Evolutionary conservation across 164 flowering plant species (phyloP), one percentile per base, ranked within the genome.

Genomic region (Annona cherimola): DNA sequence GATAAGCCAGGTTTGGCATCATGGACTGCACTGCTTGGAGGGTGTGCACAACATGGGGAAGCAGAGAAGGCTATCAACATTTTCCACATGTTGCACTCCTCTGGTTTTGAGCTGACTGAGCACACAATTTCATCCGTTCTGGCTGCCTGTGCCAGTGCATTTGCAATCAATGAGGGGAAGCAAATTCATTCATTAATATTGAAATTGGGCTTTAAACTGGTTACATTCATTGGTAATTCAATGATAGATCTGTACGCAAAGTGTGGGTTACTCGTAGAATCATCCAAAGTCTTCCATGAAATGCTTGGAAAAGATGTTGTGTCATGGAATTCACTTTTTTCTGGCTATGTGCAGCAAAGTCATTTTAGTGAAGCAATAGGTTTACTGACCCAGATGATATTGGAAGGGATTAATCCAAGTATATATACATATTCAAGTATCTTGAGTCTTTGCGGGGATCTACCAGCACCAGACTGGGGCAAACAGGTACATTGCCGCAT

Each of bases 11-110:
- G 76, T n/a, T 74, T 81, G 69, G 70, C 81, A 26, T 73, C 84
- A 0, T 85, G 83, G 83, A 80, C 83, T 70, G 78, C 88, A 5
- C 61, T 83, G 9, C 77, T 85, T 39, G 84, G 84, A 55, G 88
- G 84, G 39, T 77, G 71, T 67, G 71, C 75, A 75, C 79, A 80
- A 20, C 73, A 71, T 18, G 86, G 83, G 55, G 61, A 78, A 63
- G 69, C 61, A 39, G 69, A 63, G 71, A 75, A 77, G 63, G 88
- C 83, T 8, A 74, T 83, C 61, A 63, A 71, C 73, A 72, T 83
- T 69, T 85, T 83, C 71, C 57, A 39, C 35, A 70, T 70, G 67
- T 65, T 85, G 74, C 80, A 77, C 45, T 74, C 76, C 20, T 45
- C 74, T 3, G 85, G 82, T 44, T 45, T 72, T 59, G 45, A 80